phyloP scores from a whole-genome alignment of 225 moss, liverwort and hornwort species.

The Lunularia cruciata region DNA sequence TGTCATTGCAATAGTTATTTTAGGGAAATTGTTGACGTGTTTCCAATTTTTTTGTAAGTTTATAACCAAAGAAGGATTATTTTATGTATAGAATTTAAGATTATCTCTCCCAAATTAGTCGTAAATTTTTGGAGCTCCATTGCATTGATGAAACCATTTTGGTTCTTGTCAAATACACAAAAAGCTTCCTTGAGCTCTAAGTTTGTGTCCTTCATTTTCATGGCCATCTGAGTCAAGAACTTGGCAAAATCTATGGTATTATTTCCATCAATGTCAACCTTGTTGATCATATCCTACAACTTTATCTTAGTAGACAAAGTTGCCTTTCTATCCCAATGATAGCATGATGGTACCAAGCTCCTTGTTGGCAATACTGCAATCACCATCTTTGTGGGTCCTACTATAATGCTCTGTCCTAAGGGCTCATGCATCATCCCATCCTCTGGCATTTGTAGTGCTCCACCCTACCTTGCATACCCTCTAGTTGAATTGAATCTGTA shows the following conservation, averaged over 20 bases:
- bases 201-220: constrained; percentile 91
- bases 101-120: constrained; percentile 88
- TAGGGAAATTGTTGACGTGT: too few species aligned
- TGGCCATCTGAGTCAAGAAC: constrained; percentile 86
- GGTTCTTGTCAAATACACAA: constrained; percentile 89
- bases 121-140: constrained; percentile 78
- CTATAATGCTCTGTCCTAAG: too few species aligned
- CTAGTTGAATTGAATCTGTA: too few species aligned
- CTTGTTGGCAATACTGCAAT: constrained; percentile 82
- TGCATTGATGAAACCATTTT: constrained; percentile 92
- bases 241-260: constrained; percentile 86
- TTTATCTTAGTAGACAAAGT: constrained; percentile 88
- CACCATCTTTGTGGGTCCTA: too few species aligned
- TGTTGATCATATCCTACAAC: constrained; percentile 92
- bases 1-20: too few species aligned
- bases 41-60: too few species aligned
- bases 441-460: too few species aligned
- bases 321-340: constrained; percentile 79
- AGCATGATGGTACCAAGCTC: constrained; percentile 88
- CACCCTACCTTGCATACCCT: too few species aligned
- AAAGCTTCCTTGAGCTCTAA: constrained; percentile 94
- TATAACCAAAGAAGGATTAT: too few species aligned
- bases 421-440: too few species aligned
- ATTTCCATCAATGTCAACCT: constrained; percentile 82
- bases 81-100: too few species aligned